Evolutionary conservation across 75 land plant species (phyloP), one percentile per base, ranked within the genome.

Genomic region (Selaginella tamariscina): DNA sequence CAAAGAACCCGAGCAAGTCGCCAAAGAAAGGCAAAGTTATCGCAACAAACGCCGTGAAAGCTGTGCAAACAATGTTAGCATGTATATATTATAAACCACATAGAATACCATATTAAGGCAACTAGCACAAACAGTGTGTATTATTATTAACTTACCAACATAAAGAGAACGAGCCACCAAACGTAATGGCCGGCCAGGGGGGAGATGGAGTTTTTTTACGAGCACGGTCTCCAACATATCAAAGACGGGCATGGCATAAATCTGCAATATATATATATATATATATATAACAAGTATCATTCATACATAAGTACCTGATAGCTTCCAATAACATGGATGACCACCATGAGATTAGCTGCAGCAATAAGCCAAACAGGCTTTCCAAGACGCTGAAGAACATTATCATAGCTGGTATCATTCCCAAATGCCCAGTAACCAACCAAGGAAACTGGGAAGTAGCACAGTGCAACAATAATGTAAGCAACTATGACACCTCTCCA

Each of bases 161-260:
- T 83, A 88, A 0, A 71, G 0, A 27, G 72, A 76, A 1, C 91
- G 79, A 2, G 76, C 54, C 65, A 85, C 20, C 28, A 88, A 73
- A 1, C 91, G 88, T 26, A 88, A 77, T 0, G 22, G 32, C 0
- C 56, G 8, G 13, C 77, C 75, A 0, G 91, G 91, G 20, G 73
- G 54, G 63, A 84, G 65, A 15, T 78, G 54, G 55, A 81, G 30
- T 66, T 59, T 82, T 32, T 80, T 75, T n/a, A 73, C 69, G 67
- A 80, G 54, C n/a, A 69, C 56, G 2, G 69, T 78, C 72, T 86
- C 89, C 8, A 86, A 65, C 84, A 82, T 65, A 29, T 75, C 81
- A 68, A 86, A 86, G 21, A 86, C 89, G 0, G 87, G 86, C 84
- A 86, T 81, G 0, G 89, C 89, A 77, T 69, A 86, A 32, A 86